Conservation (phyloP, 495 filamentous ascomycete species). For the Lasiosphaeria ovina region DNA sequence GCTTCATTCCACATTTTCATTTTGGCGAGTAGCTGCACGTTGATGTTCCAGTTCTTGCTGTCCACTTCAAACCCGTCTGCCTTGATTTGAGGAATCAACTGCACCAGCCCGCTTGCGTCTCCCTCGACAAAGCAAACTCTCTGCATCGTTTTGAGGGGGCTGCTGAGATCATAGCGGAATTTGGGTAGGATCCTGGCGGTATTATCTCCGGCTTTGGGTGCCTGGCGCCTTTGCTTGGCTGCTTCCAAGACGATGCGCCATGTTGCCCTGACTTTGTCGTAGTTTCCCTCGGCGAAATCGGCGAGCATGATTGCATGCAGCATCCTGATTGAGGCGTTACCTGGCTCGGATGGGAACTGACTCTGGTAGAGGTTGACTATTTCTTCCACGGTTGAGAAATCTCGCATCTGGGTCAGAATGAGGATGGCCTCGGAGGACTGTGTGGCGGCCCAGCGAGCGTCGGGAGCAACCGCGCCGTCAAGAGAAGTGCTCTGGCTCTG, state of each 20-base stretch:
- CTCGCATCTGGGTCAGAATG: constrained; percentile 57
- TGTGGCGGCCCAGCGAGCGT: not conserved
- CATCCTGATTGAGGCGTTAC: constrained; percentile 52
- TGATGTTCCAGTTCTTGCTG: constrained; percentile 60
- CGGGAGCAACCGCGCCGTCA: constrained; percentile 36
- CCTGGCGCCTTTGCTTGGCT: constrained; percentile 15
- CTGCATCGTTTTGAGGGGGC: constrained; percentile 61
- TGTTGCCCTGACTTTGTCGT: constrained; percentile 57
- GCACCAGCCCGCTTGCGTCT: constrained; percentile 46
- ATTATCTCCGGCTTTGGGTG: not conserved
- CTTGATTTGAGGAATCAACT: constrained; percentile 51
- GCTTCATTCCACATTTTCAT: constrained; percentile 47
- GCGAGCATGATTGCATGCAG: constrained; percentile 65
- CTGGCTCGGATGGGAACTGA: constrained; percentile 31
- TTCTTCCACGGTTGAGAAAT: constrained; percentile 52
- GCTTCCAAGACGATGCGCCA: constrained; percentile 61
- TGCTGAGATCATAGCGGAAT: constrained; percentile 58
- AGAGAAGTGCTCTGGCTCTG: constrained; percentile 11
- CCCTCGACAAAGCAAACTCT: constrained; percentile 48
- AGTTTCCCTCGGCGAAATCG: constrained; percentile 53
- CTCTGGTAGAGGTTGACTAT: constrained; percentile 55
- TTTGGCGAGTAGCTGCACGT: constrained; percentile 51
- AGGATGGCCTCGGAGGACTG: constrained; percentile 56
- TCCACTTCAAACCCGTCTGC: constrained; percentile 65
- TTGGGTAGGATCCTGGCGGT: constrained; percentile 42